Evolutionary conservation across 2,329 filamentous ascomycete genomes (phyloP), one percentile per base, ranked within the genome.

Genomic region (Fusarium sp.): DNA sequence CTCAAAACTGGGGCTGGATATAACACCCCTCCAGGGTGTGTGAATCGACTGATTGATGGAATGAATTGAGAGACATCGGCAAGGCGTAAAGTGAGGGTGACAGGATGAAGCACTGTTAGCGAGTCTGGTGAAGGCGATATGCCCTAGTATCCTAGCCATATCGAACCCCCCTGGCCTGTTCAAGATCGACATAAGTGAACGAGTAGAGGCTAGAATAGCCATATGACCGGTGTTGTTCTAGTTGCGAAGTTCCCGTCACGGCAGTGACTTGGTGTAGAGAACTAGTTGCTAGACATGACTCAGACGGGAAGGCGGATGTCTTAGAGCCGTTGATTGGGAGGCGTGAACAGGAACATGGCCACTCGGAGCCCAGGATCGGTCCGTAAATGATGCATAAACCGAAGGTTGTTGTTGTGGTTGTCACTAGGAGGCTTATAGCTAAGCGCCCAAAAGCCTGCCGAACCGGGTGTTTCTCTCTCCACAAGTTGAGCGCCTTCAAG

Each of bases 311-410:
- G 65, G 58, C 25, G 50, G 50, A 58, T 33, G 12, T 12, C 40
- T 54, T 58, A 17, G 37, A 66, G 25, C 47, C n/a, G 54, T 57
- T 65, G 33, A 68, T 66, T 69, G 67, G 66, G 66, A 63, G 64
- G 38, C n/a, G 32, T 20, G 38, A 59, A 50, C 47, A 65, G 64
- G 66, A 63, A 67, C 43, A 40, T 57, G 63, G 38, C 66, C 68
- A 65, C 40, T 76, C 57, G 54, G 66, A 71, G 27, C 62, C 61
- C 32, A 58, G 61, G 65, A 66, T 35, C 62, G 65, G 65, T 50
- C 66, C 52, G 56, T 65, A 68, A 63, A 62, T 66, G 65, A 74
- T 74, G 70, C 68, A 73, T 70, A 66, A 75, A 45, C 32, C 12
- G 60, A 68, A 72, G 65, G 35, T 63, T 60, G 33, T 52, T 10